Evolutionary conservation across 352 stramenopile species (phyloP), one percentile per base, ranked within the genome.

Genomic region (Phytophthora pini): DNA sequence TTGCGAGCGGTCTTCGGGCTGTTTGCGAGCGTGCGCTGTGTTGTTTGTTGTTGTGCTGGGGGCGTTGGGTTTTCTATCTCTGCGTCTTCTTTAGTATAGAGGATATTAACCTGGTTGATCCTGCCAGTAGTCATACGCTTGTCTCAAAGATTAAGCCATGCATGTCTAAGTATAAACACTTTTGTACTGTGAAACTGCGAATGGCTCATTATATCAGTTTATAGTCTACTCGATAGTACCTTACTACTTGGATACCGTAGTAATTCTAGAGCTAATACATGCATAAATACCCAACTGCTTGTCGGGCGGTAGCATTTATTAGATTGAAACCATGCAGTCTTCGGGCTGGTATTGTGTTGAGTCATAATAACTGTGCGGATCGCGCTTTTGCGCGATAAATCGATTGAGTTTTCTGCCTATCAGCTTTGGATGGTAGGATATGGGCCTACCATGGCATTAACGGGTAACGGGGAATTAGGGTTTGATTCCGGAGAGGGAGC

Each of bases 231-330:
- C n/a, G n/a, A n/a, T n/a, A n/a, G n/a, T n/a, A n/a, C n/a, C n/a
- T n/a, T n/a, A n/a, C n/a, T n/a, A n/a, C n/a, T n/a, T 95, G 87
- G 87, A 96, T 95, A 96, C 87, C 74, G 82, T 92, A 90, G 87
- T 92, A 95, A 95, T 92, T 95, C 74, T 93, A 93, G 87, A 95
- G 84, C 87, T 94, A 95, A 94, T 94, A 95, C 86, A 90, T 94
- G 87, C 84, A 80, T 80, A 57, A 89, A 94, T 69, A 59, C 55
- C 55, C 55, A 62, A 54, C 55, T 62, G 55, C 43, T 46, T 64
- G 32, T 56, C 44, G 46, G 56, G 44, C 45, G 56, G 56, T 65
- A 65, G 56, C 56, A 65, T 65, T 65, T 65, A 57, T 65, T 65
- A 65, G 56, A 65, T 65, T 57, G 46, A 65, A 65, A 65, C 56